A percentile compares a stretch with the other conserved stretches of the same genome.
These are phyloP conservation scores for Termitomyces eurrhizus DNA, from an alignment of 768 basidiomycete genomes.

Conservation along the genomic window DNA sequence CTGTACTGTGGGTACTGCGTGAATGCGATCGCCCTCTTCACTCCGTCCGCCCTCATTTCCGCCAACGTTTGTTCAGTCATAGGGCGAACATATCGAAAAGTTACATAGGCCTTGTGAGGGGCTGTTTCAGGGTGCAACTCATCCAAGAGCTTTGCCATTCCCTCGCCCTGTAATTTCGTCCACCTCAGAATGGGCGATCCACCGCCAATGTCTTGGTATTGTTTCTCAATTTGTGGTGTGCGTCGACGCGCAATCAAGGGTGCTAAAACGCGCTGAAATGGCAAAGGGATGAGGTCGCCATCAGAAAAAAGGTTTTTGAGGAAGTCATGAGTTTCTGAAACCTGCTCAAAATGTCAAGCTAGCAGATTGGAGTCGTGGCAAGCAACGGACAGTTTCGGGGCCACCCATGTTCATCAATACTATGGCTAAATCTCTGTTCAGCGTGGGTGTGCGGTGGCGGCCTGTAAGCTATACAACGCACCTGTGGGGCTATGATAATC, in stretches of 20 bases:
- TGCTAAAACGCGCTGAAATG: slow-evolving; percentile 85
- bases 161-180: slow-evolving; percentile 83
- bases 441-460: slow-evolving; percentile 8
- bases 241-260: slow-evolving; percentile 86
- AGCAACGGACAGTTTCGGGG: slow-evolving; percentile 71
- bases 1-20: slow-evolving; percentile 99
- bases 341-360: slow-evolving; percentile 40
- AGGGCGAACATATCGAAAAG: slow-evolving; percentile 91
- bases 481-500: slow-evolving; percentile 53
- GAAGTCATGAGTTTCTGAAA: slow-evolving; percentile 90
- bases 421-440: slow-evolving; percentile 47
- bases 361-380: background rate
- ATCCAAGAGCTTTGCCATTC: slow-evolving; percentile 87
- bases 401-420: slow-evolving; percentile 99
- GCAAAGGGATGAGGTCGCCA: slow-evolving; percentile 91
- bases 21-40: slow-evolving; percentile 91
- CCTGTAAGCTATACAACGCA: slow-evolving; percentile 20
- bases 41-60: slow-evolving; percentile 87
- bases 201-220: slow-evolving; percentile 93
- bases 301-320: slow-evolving; percentile 89
- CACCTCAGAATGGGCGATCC: slow-evolving; percentile 94
- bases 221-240: slow-evolving; percentile 90
- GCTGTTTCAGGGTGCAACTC: slow-evolving; percentile 92
- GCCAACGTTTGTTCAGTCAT: slow-evolving; percentile 79
- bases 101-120: slow-evolving; percentile 94